Evolutionary conservation across 352 stramenopile species (phyloP), one percentile per base, ranked within the genome.

Genomic region (Globisporangium cederbergense): DNA sequence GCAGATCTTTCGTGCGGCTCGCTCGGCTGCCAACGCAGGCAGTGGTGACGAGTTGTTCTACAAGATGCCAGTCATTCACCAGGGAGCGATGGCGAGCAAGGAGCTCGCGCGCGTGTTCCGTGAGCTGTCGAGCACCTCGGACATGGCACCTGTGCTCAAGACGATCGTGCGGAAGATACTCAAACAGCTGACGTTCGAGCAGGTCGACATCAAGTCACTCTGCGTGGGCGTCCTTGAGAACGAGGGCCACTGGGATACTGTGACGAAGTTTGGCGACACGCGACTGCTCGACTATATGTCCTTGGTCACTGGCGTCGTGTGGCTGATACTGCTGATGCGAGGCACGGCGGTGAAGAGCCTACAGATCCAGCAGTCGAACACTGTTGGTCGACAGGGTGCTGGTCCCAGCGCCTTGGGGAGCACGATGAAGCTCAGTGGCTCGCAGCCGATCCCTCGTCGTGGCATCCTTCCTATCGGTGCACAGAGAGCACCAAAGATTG

Each of bases 101-200:
- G 85, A 92, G 50, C 59, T 96, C 4, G 87, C 81, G 5, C 75
- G 72, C n/a, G 87, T 96, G 6, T 88, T 96, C 47, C 81, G 86
- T 30, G 87, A 96, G 60, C 73, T 94, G n/a, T 81, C 85, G 3
- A 89, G 79, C 20, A 64, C 77, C 4, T 76, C 81, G 0, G 86
- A 93, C n/a, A 78, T 94, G 47, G 78, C 86, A 47, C 82, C 85
- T 13, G 84, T 89, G n/a, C 68, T 96, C 20, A 93, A 94, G 60
- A 89, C 86, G 0, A 91, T 92, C 43, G 77, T 91, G n/a, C 77
- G 85, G 13, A 96, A 96, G 71, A 89, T 91, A 36, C 60, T 92
- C 32, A 93, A 91, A 60, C 83, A 93, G 43, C 47, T 91, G 25
- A 86, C 79, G 9, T 95, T 91, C 40, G 87, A 96, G 46, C 81